Conservation (phyloP, 2,329 filamentous ascomycete species). For the Hymenoscyphus occultus region DNA sequence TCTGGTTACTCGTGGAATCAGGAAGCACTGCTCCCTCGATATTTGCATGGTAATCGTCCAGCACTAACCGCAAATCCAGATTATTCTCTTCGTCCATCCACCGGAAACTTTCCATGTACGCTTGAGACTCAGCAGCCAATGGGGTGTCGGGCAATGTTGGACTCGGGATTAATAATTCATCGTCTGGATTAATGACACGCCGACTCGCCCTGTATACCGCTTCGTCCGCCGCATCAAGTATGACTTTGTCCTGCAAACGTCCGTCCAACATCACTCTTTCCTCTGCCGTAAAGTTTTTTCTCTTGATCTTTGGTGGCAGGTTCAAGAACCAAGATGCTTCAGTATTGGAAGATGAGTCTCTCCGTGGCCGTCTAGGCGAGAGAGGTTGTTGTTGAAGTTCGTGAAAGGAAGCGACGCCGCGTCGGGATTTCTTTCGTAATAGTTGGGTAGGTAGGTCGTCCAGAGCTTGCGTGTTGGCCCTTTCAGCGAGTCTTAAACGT, state of each 20-base stretch:
- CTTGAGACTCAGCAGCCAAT: slow-evolving; percentile 18
- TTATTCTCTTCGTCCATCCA: slow-evolving; percentile 74
- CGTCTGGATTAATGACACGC: slow-evolving; percentile 36
- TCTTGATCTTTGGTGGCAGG: slow-evolving; percentile 70
- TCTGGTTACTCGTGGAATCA: slow-evolving; percentile 44
- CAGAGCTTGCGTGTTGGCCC: slow-evolving; percentile 37
- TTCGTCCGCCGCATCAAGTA: slow-evolving; percentile 58
- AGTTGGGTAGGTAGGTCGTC: slow-evolving; percentile 32
- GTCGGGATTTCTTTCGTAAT: slow-evolving; percentile 27
- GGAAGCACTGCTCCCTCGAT: slow-evolving; percentile 51
- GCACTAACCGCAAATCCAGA: slow-evolving; percentile 61
- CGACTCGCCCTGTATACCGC: slow-evolving; percentile 49
- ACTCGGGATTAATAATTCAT: not conserved
- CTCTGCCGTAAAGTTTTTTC: slow-evolving; percentile 67
- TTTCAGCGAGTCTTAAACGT: slow-evolving; percentile 62
- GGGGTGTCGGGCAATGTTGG: not conserved
- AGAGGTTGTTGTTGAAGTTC: slow-evolving; percentile 29
- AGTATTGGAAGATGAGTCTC: slow-evolving; percentile 44
- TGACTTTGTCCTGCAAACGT: slow-evolving; percentile 49
- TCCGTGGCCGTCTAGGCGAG: slow-evolving; percentile 30
- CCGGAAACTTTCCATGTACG: slow-evolving; percentile 59
- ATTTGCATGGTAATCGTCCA: slow-evolving; percentile 70
- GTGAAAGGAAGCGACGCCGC: slow-evolving; percentile 28
- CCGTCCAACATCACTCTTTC: slow-evolving; percentile 63
- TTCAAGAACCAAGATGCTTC: slow-evolving; percentile 67